A percentile compares a stretch with the other conserved stretches of the same genome.
phyloP scores from a whole-genome alignment of 2,329 filamentous ascomycete species.

The Beauveria australis region DNA sequence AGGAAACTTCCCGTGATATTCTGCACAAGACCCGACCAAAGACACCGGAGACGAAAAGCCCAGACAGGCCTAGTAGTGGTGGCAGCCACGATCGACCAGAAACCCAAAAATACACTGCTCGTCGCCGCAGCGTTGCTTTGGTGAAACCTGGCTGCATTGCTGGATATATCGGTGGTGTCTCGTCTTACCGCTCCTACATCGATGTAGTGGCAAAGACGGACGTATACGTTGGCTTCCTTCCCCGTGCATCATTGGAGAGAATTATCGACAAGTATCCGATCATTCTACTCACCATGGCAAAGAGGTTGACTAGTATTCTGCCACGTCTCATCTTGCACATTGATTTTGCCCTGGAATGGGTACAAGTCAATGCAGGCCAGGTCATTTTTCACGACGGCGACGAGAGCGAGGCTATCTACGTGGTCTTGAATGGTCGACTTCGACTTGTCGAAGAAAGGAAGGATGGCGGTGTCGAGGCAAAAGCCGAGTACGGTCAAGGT shows the following conservation, averaged over 20 bases:
- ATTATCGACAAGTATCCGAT: conserved; percentile 91
- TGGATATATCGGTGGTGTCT: conserved; percentile 89
- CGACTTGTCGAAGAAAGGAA: conserved; percentile 75
- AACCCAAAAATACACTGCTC: conserved; percentile 37
- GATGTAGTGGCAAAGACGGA: conserved; percentile 97
- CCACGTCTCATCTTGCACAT: conserved; percentile 90
- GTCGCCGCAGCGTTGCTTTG: conserved; percentile 68
- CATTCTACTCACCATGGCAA: conserved; percentile 90
- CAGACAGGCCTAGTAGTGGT: background rate
- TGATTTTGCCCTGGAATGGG: conserved; percentile 96
- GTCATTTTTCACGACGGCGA: conserved; percentile 90
- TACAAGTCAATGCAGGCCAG: conserved; percentile 91
- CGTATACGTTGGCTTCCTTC: conserved; percentile 93
- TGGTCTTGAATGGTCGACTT: conserved; percentile 88
- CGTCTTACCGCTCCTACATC: conserved; percentile 91
- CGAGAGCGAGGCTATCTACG: conserved; percentile 96
- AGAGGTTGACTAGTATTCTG: conserved; percentile 80
- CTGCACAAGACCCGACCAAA: conserved; percentile 15
- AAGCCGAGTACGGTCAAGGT: conserved; percentile 91
- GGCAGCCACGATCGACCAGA: conserved; percentile 17
- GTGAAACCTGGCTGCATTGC: conserved; percentile 93
- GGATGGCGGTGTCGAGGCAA: conserved; percentile 73
- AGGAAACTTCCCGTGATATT: conserved; percentile 23
- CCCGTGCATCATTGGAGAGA: conserved; percentile 73
- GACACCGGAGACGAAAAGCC: background rate